Evolutionary conservation across 371 early-diverging fungal species (phyloP), one percentile per base, ranked within the genome.

Genomic region (Chytridium lagenaria): DNA sequence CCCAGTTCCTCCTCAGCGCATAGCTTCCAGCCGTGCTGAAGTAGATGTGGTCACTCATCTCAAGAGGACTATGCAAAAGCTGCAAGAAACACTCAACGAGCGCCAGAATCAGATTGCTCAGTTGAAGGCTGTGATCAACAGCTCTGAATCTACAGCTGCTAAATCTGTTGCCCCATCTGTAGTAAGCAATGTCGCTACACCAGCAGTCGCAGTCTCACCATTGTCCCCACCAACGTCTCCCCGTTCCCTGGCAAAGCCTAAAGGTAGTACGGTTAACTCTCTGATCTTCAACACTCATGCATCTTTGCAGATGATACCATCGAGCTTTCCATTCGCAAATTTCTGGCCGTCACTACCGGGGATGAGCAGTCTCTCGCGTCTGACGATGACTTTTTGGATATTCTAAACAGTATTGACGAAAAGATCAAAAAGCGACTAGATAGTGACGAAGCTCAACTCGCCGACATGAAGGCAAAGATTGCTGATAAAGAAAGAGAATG

Each of bases 401-500:
- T 52, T 7, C 55, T 52, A 5, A 52, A 26, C 5, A 52, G n/a
- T 5, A 52, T 52, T 26, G 55, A 52, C 12, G 55, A 26, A 52
- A 52, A 52, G 55, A 7, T 52, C 55, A 52, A 52, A 26, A 52
- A 61, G 61, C 3, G 36, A 12, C 3, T 61, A 5, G 61, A 61
- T 5, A 3, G 10, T 12, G 61, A 61, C 34, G 36, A 31, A 5
- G 36, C 34, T 15, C 7, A 15, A 26, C 7, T 61, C 36, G 30
- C 30, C 61, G 37, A 61, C 5, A 33, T 61, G 12, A 61, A 61
- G 12, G 23, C 7, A 15, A 37, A 15, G n/a, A 40, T 69, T 19
- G 22, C 36, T 23, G 28, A 12, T 12, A 7, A 23, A 50, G 70
- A 69, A 31, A 5, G 70, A 22, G 23, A 59, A 23, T 69, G 70